Conservation (phyloP, 768 basidiomycete genomes). For the Phaffia australis region DNA sequence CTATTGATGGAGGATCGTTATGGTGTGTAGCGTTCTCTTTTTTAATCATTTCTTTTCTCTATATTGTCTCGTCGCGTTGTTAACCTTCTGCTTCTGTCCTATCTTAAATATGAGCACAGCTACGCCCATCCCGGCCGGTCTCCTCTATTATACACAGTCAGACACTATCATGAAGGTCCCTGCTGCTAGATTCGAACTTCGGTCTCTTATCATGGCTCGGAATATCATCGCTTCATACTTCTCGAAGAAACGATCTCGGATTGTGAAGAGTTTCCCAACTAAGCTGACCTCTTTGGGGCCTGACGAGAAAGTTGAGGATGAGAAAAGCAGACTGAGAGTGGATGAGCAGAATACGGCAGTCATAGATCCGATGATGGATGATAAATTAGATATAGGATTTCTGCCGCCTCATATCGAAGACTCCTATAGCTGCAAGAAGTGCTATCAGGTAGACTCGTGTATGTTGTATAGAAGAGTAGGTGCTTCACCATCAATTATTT, state of each 20-base stretch:
- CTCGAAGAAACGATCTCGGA: conserved; percentile 27
- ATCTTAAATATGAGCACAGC: conserved; percentile 39
- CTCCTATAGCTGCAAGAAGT: conserved; percentile 61
- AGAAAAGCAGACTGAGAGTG: not conserved
- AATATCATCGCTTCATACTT: conserved; percentile 77
- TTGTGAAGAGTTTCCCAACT: not conserved
- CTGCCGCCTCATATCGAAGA: conserved; percentile 82
- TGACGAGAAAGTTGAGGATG: not conserved
- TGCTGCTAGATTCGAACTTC: conserved; percentile 65
- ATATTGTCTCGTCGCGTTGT: not conserved
- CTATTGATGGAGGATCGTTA: conserved; percentile 85
- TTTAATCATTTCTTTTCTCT: not conserved
- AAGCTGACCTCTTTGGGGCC: not conserved
- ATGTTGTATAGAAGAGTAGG: conserved; percentile 83
- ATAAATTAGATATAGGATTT: conserved; percentile 43
- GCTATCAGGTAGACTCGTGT: conserved; percentile 73
- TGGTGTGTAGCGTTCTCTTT: conserved; percentile 33
- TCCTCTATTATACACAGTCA: conserved; percentile 88
- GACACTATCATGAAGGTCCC: conserved; percentile 78
- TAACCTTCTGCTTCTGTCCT: not conserved
- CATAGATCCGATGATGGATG: conserved; percentile 1
- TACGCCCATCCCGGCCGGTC: conserved; percentile 62
- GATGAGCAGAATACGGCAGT: not conserved
- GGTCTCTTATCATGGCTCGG: conserved; percentile 65
- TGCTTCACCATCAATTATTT: conserved; percentile 4